Percentiles rank a stretch among this genome's conserved stretches.
These are phyloP conservation scores for Taxawa tesnikishii DNA, from an alignment of 2,329 filamentous ascomycete genomes.

Conservation along the genomic window DNA sequence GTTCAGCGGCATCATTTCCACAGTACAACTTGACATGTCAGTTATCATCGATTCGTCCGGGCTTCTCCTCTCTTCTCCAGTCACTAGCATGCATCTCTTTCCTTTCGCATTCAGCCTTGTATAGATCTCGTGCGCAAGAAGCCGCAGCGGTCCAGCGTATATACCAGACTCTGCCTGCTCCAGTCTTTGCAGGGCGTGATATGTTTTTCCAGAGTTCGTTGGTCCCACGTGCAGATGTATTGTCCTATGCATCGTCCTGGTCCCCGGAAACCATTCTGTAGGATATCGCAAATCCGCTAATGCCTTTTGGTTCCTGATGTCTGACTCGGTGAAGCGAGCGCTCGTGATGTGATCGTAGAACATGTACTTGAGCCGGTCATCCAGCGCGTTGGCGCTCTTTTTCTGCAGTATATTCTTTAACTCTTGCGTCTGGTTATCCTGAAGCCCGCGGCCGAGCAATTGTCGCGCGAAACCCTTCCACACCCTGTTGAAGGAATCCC, in stretches of 20 bases:
- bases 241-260: conserved; percentile 65
- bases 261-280: conserved; percentile 82
- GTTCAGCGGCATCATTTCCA: conserved; percentile 68
- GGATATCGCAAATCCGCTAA: conserved; percentile 81
- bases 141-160: conserved; percentile 78
- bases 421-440: conserved; percentile 1
- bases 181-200: conserved; percentile 76
- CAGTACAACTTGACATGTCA: conserved; percentile 69
- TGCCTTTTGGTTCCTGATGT: conserved; percentile 47
- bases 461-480: conserved; percentile 14
- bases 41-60: conserved; percentile 37
- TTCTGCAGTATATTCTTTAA: conserved; percentile 5
- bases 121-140: conserved; percentile 92
- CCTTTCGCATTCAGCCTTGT: conserved; percentile 71
- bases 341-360: conserved; percentile 56
- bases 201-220: conserved; percentile 97
- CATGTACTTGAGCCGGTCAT: conserved; percentile 43
- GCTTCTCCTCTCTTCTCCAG: conserved; percentile 71
- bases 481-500: conserved; percentile 11
- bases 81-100: conserved; percentile 65
- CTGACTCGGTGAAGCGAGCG: conserved; percentile 41
- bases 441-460: not conserved
- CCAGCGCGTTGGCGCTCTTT: conserved; percentile 14
- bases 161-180: conserved; percentile 66
- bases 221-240: conserved; percentile 91